Percentiles rank a stretch among this genome's conserved stretches.
These are phyloP conservation scores for Pyrus bretschneideri DNA, from an alignment of 306 rosid species.

Conservation along the genomic window DNA sequence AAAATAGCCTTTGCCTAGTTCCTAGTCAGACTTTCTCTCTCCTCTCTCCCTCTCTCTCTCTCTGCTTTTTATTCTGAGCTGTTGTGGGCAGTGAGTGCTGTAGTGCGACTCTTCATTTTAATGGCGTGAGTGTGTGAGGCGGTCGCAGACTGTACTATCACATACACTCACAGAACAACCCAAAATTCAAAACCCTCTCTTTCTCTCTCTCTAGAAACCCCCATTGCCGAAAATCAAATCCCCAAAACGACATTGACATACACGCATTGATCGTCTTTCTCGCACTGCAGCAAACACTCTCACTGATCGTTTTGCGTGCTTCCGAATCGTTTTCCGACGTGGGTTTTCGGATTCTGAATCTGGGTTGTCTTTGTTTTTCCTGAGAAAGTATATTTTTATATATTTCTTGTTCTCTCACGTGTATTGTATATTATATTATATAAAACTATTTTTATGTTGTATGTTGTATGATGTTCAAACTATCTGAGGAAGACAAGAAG, in stretches of 20 bases:
- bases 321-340: slow-evolving; percentile 2
- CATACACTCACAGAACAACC: background rate
- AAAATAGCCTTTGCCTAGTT: background rate
- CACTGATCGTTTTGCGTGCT: background rate
- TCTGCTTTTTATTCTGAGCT: slow-evolving; percentile 8
- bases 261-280: background rate
- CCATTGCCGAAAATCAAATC: slow-evolving; percentile 6
- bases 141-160: slow-evolving; percentile 24
- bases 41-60: slow-evolving; percentile 7
- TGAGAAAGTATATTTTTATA: background rate
- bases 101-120: slow-evolving; percentile 26
- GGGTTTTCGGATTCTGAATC: slow-evolving; percentile 19
- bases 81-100: slow-evolving; percentile 11
- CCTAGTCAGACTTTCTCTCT: background rate
- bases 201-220: slow-evolving; percentile 5
- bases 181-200: slow-evolving; percentile 4
- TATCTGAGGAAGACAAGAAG: slow-evolving; percentile 16
- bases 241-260: background rate
- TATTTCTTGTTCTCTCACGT: background rate
- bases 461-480: slow-evolving; percentile 7
- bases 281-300: background rate
- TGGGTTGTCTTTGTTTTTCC: background rate
- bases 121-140: slow-evolving; percentile 27
- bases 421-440: background rate
- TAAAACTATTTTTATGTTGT: background rate